Percentiles rank a stretch among this genome's conserved stretches.
Evolutionary conservation across 2,329 filamentous ascomycete species (phyloP).

Genomic region (Fusarium piperis): DNA sequence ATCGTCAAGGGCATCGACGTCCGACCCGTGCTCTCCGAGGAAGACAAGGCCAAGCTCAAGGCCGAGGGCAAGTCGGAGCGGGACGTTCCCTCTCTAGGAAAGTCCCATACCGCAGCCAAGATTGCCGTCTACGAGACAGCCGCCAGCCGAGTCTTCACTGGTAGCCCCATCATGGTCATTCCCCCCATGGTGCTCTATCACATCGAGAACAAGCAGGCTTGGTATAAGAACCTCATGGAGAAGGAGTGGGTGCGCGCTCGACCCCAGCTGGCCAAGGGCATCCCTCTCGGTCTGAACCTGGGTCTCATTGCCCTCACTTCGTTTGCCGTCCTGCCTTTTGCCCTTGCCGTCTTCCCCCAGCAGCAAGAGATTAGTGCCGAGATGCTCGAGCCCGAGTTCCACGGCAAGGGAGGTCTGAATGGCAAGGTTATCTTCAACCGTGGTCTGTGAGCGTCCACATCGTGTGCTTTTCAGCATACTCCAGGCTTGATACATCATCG

Average conservation of each 20-base stretch:
- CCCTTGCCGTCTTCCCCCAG: constrained; percentile 92
- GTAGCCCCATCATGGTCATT: constrained; percentile 96
- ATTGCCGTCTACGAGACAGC: constrained; percentile 94
- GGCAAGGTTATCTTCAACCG: constrained; percentile 96
- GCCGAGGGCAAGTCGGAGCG: constrained; percentile 69
- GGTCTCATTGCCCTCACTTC: constrained; percentile 88
- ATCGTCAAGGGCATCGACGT: constrained; percentile 94
- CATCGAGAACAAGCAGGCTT: constrained; percentile 68
- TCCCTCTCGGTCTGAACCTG: constrained; percentile 83
- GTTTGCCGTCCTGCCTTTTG: constrained; percentile 87
- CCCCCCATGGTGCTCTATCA: constrained; percentile 87
- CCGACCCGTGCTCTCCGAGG: constrained; percentile 80
- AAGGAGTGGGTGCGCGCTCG: constrained; percentile 82
- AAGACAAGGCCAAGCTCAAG: constrained; percentile 68
- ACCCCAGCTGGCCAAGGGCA: constrained; percentile 67
- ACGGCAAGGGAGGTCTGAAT: constrained; percentile 78
- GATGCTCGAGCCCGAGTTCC: constrained; percentile 86
- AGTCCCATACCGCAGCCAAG: constrained; percentile 86
- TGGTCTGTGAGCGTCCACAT: constrained; percentile 72
- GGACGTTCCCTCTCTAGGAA: constrained; percentile 78
- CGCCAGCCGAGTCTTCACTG: constrained; percentile 89
- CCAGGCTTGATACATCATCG: neutral
- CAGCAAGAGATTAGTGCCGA: constrained; percentile 81
- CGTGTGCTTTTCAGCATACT: neutral
- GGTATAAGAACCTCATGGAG: constrained; percentile 57